Percentiles rank a stretch among this genome's conserved stretches.
Evolutionary conservation across 345 rosid genomes (phyloP).

Genomic region (Rubroshorea leprosula): DNA sequence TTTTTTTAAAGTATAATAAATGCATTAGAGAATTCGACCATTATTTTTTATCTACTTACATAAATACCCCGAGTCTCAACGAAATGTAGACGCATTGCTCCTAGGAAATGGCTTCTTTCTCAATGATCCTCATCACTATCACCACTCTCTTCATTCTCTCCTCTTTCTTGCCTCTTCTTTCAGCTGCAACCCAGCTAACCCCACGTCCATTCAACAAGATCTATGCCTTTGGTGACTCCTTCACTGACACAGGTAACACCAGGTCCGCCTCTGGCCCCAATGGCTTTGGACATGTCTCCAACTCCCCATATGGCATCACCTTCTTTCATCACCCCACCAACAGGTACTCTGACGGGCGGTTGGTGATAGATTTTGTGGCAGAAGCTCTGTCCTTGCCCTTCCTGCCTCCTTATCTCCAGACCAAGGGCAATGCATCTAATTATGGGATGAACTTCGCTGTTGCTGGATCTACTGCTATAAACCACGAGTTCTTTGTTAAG

Average conservation of each 20-base stretch:
- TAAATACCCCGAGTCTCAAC: not conserved
- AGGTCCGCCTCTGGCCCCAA: conserved; percentile 51
- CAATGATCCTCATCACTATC: conserved; percentile 10
- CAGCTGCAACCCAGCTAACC: conserved; percentile 7
- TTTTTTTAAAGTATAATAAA: too few species aligned
- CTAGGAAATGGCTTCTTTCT: conserved; percentile 2
- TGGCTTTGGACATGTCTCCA: conserved; percentile 79
- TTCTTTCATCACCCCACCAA: conserved; percentile 77
- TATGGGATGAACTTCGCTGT: conserved; percentile 87
- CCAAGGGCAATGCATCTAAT: conserved; percentile 16
- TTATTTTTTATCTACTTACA: too few species aligned
- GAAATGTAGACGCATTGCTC: not conserved
- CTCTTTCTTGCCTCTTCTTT: conserved; percentile 5
- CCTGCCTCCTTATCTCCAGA: conserved; percentile 61
- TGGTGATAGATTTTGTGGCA: conserved; percentile 78
- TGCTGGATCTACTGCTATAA: conserved; percentile 79
- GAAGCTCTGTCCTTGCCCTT: conserved; percentile 58
- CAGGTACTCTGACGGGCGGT: conserved; percentile 89
- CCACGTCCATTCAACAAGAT: conserved; percentile 56
- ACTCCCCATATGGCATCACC: conserved; percentile 68
- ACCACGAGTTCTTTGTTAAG: conserved; percentile 65
- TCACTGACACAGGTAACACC: conserved; percentile 96
- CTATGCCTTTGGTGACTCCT: conserved; percentile 89
- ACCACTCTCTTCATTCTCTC: conserved; percentile 14
- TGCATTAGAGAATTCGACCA: too few species aligned